Conservation (phyloP, 768 basidiomycete species). For the Lactifluus echinatus region DNA sequence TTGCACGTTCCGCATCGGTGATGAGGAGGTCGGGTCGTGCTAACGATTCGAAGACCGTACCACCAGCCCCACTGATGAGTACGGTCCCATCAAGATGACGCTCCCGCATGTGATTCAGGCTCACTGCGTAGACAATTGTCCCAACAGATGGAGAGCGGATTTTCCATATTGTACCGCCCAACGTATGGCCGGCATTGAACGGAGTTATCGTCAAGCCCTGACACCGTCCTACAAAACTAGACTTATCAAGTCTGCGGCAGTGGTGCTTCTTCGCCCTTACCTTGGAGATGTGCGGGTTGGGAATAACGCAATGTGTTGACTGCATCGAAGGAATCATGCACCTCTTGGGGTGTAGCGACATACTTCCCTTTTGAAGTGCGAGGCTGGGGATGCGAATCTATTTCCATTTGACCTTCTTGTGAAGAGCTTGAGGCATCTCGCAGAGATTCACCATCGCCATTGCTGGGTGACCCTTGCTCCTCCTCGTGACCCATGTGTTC, state of each 20-base stretch:
- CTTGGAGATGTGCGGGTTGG: slow-evolving; percentile 91
- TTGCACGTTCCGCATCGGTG: slow-evolving; percentile 81
- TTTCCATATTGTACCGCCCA: slow-evolving; percentile 98
- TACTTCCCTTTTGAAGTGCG: slow-evolving; percentile 39
- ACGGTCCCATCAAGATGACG: slow-evolving; percentile 93
- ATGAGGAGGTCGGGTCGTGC: slow-evolving; percentile 89
- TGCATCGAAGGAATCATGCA: slow-evolving; percentile 87
- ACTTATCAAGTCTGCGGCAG: not conserved
- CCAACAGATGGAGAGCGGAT: slow-evolving; percentile 96
- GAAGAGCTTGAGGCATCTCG: slow-evolving; percentile 24
- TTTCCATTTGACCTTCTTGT: slow-evolving; percentile 25
- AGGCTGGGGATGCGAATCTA: slow-evolving; percentile 20
- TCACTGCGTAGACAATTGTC: slow-evolving; percentile 90
- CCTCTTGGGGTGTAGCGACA: slow-evolving; percentile 72
- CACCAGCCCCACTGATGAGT: slow-evolving; percentile 63
- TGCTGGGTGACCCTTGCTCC: not conserved
- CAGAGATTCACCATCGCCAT: slow-evolving; percentile 20
- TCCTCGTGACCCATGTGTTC: slow-evolving; percentile 40
- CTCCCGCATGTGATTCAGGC: slow-evolving; percentile 94
- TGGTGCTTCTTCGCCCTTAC: slow-evolving; percentile 30
- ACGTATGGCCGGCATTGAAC: slow-evolving; percentile 88
- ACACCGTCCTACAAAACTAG: slow-evolving; percentile 52
- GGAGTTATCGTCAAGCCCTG: slow-evolving; percentile 92
- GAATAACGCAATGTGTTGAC: slow-evolving; percentile 91
- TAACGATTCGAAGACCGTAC: slow-evolving; percentile 76